These are phyloP conservation scores for Angophora floribunda DNA, from an alignment of 345 rosid genomes.

Conservation along the genomic window DNA sequence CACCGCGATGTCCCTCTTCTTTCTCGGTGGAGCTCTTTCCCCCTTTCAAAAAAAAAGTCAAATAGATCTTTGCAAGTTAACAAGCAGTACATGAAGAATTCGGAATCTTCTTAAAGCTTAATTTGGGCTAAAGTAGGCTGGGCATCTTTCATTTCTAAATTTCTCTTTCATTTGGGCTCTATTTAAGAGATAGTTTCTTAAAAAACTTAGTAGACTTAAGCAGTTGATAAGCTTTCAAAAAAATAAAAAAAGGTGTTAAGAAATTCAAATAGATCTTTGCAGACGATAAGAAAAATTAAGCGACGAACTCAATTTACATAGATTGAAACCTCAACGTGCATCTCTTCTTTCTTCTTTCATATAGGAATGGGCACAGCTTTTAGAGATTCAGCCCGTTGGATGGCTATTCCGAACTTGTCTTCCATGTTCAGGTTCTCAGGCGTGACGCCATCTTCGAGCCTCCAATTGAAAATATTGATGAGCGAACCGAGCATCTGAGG, in stretches of 20 bases:
- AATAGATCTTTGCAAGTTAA: neutral
- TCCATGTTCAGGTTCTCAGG: neutral
- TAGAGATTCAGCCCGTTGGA: neutral
- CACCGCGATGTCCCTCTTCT: too few relatives aligned
- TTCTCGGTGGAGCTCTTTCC: too few relatives aligned
- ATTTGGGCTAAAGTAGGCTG: neutral
- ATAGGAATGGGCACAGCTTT: neutral
- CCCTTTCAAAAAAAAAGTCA: too few relatives aligned
- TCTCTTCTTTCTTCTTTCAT: neutral
- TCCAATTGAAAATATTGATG: neutral
- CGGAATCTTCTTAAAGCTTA: neutral
- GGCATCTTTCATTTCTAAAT: neutral
- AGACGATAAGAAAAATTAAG: too few relatives aligned
- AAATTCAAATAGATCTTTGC: too few relatives aligned
- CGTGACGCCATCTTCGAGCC: neutral
- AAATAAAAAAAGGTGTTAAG: neutral
- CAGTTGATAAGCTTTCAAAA: neutral
- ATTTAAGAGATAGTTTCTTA: neutral
- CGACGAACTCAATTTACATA: neutral
- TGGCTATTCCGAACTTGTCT: neutral
- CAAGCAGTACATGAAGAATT: neutral
- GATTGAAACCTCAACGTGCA: neutral
- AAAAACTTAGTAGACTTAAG: neutral
- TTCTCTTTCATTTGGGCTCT: neutral
- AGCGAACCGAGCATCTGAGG: neutral